Evolutionary conservation across 352 stramenopile species (phyloP), one percentile per base, ranked within the genome.

Genomic region (Globisporangium viniferum): DNA sequence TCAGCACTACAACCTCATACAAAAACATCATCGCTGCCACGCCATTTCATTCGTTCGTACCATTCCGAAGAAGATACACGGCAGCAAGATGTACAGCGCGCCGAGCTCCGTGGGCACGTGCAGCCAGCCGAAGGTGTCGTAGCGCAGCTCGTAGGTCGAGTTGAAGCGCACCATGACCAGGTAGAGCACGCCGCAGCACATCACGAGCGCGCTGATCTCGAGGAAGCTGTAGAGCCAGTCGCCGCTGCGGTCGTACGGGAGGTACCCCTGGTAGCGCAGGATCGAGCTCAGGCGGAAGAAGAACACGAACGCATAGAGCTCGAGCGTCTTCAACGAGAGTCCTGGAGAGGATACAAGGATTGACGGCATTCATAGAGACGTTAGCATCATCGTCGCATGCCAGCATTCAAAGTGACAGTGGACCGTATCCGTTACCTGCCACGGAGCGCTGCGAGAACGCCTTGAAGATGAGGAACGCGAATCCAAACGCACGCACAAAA

Each of bases 211-310:
- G 62, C 91, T 85, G 63, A 98, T 90, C 81, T 99, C 97, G 70
- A 99, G 87, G 53, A 98, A 87, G 73, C 98, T 95, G 85, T 99
- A 99, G 22, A 99, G 84, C 96, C 97, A 99, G 76, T 99, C 97
- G 36, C 97, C 97, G 36, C 88, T 98, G 51, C 97, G 97, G 66
- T 96, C 89, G 70, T 94, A 95, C 15, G 88, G 88, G 44, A 95
- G 72, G 71, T 99, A 99, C 59, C 97, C 97, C 77, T 99, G 96
- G 81, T 99, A 98, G 48, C 97, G 90, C 74, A 99, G 84, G 69
- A 99, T 99, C 36, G 94, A 98, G 68, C 95, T 97, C 3, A 99
- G 81, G 12, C 97, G 94, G 73, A 98, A 98, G 74, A 98, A 90
- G 76, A 99, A 99, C 41, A 99, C 93, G 27, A 98, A 89, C 51